A percentile compares a stretch with the other conserved stretches of the same genome.
These are phyloP conservation scores for Mercurialis annua DNA, from an alignment of 345 rosid species.

Conservation along the genomic window DNA sequence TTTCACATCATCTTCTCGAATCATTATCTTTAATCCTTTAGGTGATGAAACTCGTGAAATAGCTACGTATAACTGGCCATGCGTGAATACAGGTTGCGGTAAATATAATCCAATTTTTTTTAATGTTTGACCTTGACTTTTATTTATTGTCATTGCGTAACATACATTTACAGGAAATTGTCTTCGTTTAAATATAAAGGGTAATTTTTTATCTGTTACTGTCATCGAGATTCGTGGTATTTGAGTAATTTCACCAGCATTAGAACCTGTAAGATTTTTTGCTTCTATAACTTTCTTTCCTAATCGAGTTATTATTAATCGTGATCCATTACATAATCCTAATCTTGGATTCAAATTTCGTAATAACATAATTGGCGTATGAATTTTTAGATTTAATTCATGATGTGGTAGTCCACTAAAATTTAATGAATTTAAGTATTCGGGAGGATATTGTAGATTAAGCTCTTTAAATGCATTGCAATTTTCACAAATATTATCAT, in stretches of 20 bases:
- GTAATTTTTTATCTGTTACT: not conserved
- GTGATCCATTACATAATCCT: not conserved
- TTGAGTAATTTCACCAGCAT: too few relatives aligned
- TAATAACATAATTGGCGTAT: not conserved
- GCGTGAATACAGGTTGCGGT: not conserved
- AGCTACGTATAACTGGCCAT: not conserved
- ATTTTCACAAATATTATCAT: too few relatives aligned
- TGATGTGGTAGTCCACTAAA: not conserved
- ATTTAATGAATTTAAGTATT: too few relatives aligned
- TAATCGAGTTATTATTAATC: too few relatives aligned
- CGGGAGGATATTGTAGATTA: too few relatives aligned
- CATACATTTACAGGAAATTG: not conserved
- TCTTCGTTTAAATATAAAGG: too few relatives aligned
- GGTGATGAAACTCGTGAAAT: too few relatives aligned
- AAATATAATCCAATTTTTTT: not conserved
- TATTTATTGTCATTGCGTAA: too few relatives aligned
- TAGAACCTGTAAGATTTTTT: not conserved
- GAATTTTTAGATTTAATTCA: too few relatives aligned
- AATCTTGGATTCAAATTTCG: not conserved
- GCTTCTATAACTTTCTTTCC: not conserved
- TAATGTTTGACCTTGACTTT: not conserved
- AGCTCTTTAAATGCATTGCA: too few relatives aligned
- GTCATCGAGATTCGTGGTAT: not conserved
- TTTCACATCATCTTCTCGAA: too few relatives aligned
- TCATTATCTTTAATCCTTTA: too few relatives aligned